Conservation (phyloP, 441 rosid genomes). For the Arabidopsis hybrid region DNA sequence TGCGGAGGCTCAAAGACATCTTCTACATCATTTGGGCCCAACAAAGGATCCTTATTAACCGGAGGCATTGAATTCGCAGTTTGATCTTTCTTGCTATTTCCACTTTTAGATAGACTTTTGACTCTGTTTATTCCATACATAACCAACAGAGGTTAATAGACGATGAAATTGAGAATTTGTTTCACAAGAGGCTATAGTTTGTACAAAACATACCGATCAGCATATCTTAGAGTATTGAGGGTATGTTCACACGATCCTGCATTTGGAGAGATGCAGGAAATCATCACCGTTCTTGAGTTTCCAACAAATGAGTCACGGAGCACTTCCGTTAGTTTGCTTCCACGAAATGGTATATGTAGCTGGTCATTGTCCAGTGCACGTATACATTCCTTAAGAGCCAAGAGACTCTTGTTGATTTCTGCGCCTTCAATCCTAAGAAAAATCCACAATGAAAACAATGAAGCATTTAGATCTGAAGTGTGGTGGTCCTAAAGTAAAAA, state of each 20-base stretch:
- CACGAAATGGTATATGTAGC: constrained; percentile 99
- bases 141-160: neutral
- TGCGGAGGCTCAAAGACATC: constrained; percentile 54
- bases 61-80: constrained; percentile 50
- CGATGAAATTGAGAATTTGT: constrained; percentile 2
- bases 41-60: constrained; percentile 54
- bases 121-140: constrained; percentile 58
- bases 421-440: constrained; percentile 96
- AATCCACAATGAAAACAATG: constrained; percentile 20
- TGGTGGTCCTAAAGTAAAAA: constrained; percentile 31
- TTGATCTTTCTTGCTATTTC: constrained; percentile 70
- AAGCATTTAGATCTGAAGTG: constrained; percentile 10
- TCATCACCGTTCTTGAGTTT: constrained; percentile 98
- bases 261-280: constrained; percentile 97
- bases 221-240: constrained; percentile 95
- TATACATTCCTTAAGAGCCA: constrained; percentile 97
- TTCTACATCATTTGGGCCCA: constrained; percentile 50
- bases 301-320: constrained; percentile 97
- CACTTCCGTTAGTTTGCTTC: constrained; percentile 98
- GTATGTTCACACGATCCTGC: constrained; percentile 99
- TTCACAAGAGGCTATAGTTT: constrained; percentile 14
- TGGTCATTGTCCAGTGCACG: constrained; percentile 99
- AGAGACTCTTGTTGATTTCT: constrained; percentile 97
- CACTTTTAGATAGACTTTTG: constrained; percentile 88
- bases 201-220: constrained; percentile 73